Percentiles rank a stretch among this genome's conserved stretches.
phyloP scores from a whole-genome alignment of 2,329 filamentous ascomycete species.

The Pseudogymnoascus sp. region DNA sequence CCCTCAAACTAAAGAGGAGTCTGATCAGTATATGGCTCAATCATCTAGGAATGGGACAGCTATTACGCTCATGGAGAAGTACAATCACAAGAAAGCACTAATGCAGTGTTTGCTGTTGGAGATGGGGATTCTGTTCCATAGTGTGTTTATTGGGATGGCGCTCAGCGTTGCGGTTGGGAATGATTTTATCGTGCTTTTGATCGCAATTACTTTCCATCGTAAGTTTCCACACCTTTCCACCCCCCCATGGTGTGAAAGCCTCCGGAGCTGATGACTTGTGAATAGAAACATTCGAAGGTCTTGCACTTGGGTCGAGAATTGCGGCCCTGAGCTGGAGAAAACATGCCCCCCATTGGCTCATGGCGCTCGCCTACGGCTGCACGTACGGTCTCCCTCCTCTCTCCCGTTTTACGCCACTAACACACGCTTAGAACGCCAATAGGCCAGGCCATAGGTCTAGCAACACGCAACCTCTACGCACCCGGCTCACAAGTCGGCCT shows the following conservation, averaged over 20 bases:
- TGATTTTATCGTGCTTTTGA: conserved; percentile 57
- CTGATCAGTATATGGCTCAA: conserved; percentile 23
- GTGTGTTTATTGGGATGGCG: conserved; percentile 68
- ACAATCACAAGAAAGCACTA: conserved; percentile 54
- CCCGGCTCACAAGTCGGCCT: conserved; percentile 66
- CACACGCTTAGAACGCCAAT: conserved; percentile 58
- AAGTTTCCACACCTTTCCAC: conserved; percentile 35
- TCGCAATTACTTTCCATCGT: conserved; percentile 64
- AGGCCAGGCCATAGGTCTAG: conserved; percentile 70
- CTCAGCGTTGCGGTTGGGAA: conserved; percentile 56
- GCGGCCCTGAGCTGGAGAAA: conserved; percentile 36
- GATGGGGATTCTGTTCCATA: conserved; percentile 73
- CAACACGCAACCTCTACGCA: conserved; percentile 69
- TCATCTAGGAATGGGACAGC: conserved; percentile 6
- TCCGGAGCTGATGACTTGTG: conserved; percentile 18
- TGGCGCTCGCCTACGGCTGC: conserved; percentile 11
- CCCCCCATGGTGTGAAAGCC: conserved; percentile 38
- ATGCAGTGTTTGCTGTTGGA: conserved; percentile 70
- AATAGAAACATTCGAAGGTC: conserved; percentile 41
- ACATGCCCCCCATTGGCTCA: conserved; percentile 9
- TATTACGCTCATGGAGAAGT: conserved; percentile 27
- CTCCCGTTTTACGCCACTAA: background rate
- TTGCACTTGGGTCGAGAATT: conserved; percentile 64
- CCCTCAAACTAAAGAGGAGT: conserved; percentile 49
- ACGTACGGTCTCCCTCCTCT: background rate